Evolutionary conservation across 257 asterid genomes (phyloP).

Genomic region (Echium plantagineum): DNA sequence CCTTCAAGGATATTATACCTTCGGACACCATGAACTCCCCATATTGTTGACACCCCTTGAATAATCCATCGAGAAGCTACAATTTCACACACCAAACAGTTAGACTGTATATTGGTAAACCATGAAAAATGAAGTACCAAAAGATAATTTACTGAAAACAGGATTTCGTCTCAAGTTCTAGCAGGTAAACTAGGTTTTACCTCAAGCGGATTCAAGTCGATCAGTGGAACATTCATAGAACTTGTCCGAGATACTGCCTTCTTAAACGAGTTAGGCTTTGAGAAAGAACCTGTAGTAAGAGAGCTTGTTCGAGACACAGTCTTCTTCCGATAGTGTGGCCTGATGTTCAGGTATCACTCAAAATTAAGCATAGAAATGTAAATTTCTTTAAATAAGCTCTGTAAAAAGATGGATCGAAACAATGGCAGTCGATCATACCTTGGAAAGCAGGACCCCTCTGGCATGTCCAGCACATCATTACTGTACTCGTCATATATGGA

Average conservation of each 20-base stretch:
- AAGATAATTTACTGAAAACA: neutral
- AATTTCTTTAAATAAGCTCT: neutral
- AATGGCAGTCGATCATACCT: slow-evolving; percentile 33
- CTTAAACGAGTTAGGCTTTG: slow-evolving; percentile 41
- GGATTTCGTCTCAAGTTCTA: neutral
- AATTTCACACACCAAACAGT: neutral
- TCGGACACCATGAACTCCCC: slow-evolving; percentile 59
- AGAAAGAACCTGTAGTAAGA: slow-evolving; percentile 25
- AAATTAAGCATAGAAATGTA: too few relatives aligned
- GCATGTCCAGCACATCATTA: slow-evolving; percentile 88
- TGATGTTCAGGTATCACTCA: slow-evolving; percentile 13
- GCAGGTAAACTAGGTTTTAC: slow-evolving; percentile 22
- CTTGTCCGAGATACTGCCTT: slow-evolving; percentile 39
- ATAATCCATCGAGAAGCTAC: slow-evolving; percentile 57
- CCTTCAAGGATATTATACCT: slow-evolving; percentile 56
- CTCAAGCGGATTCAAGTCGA: slow-evolving; percentile 79
- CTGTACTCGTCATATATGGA: slow-evolving; percentile 89
- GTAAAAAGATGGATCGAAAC: neutral
- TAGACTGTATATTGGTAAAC: neutral
- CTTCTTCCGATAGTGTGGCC: slow-evolving; percentile 57
- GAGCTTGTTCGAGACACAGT: slow-evolving; percentile 29
- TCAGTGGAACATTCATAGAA: slow-evolving; percentile 38
- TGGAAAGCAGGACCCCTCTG: slow-evolving; percentile 92
- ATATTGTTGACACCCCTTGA: slow-evolving; percentile 45
- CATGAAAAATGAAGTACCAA: neutral